Conservation (phyloP, 768 basidiomycete genomes). For the Suillus americanus region DNA sequence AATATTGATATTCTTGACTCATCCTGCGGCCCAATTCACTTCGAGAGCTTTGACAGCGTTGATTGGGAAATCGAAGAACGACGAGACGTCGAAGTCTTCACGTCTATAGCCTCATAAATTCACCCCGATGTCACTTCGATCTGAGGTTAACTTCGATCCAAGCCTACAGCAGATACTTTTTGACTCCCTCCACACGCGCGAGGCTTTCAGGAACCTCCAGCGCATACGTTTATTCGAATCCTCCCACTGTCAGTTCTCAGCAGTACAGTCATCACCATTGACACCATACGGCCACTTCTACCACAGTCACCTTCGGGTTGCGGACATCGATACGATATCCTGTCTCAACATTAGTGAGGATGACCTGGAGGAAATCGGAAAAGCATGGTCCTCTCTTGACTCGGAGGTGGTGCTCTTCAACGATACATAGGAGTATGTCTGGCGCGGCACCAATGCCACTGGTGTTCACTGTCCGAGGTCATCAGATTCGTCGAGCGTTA, state of each 20-base stretch:
- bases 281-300: constrained; percentile 35
- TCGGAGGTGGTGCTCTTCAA: constrained; percentile 46
- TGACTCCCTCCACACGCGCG: not conserved
- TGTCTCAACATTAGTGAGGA: constrained; percentile 34
- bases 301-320: constrained; percentile 29
- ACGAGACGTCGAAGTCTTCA: not conserved
- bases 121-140: not conserved
- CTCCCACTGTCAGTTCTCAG: rapidly evolving
- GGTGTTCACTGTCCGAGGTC: not conserved
- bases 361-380: constrained; percentile 44
- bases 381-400: constrained; percentile 43
- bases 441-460: not conserved
- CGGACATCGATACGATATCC: constrained; percentile 29
- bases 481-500: not conserved
- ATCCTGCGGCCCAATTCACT: not conserved
- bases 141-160: not conserved
- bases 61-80: not conserved
- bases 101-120: not conserved
- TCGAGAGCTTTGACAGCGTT: not conserved
- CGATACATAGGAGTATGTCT: not conserved
- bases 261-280: not conserved
- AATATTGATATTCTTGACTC: not conserved
- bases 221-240: not conserved
- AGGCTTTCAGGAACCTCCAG: not conserved
- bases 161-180: not conserved